Evolutionary conservation across 768 basidiomycete species (phyloP).

Genomic region (Daedalea quercina): DNA sequence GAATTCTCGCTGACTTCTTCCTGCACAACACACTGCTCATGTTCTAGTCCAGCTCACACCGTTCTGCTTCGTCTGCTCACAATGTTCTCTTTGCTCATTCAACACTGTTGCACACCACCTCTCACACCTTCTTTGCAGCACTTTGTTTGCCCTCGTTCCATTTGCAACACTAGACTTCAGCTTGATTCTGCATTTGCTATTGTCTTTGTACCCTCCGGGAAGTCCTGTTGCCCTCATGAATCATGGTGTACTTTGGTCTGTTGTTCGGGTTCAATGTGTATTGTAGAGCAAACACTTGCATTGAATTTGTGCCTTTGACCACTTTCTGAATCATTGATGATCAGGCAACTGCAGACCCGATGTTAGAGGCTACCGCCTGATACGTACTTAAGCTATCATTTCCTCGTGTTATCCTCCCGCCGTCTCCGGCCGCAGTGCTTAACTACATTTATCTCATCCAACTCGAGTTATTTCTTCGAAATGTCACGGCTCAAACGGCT

Average conservation of each 20-base stretch:
- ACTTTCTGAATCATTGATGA: too few relatives aligned
- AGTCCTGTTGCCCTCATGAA: neutral
- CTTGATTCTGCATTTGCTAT: neutral
- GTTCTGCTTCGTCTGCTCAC: constrained; percentile 4
- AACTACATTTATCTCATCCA: too few relatives aligned
- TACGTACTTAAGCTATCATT: too few relatives aligned
- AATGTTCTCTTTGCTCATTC: constrained; percentile 6
- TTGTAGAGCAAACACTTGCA: neutral
- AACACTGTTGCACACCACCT: neutral
- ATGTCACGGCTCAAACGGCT: too few relatives aligned
- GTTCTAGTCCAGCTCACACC: neutral
- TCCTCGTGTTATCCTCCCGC: too few relatives aligned
- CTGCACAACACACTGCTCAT: neutral
- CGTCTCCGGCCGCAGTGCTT: too few relatives aligned
- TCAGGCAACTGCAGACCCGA: too few relatives aligned
- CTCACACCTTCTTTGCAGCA: neutral
- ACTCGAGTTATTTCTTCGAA: too few relatives aligned
- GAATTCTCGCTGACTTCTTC: neutral
- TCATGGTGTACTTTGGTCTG: neutral
- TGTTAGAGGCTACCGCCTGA: too few relatives aligned
- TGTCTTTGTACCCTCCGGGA: neutral
- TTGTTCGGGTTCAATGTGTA: neutral
- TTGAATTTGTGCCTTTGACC: too few relatives aligned
- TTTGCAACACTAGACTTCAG: neutral
- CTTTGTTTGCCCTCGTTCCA: neutral